Evolutionary conservation across 139 green algal species (phyloP), one percentile per base, ranked within the genome.

Genomic region (Astrephomene gubernaculifera): DNA sequence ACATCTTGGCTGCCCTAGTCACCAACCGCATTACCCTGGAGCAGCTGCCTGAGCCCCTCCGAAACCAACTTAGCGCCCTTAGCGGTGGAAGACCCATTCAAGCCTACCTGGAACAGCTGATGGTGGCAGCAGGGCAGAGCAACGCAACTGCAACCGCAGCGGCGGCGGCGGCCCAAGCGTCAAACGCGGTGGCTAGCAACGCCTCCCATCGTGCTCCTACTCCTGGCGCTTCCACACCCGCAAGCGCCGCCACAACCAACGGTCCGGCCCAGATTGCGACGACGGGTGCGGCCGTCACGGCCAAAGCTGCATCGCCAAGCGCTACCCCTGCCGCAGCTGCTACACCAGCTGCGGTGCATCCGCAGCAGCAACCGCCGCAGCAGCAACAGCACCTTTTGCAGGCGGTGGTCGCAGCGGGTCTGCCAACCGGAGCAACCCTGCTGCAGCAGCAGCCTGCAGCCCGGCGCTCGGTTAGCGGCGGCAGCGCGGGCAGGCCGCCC

Each of bases 21-120:
- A 49, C 44, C 25, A 65, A 71, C 22, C 82, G 60, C 41, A 60
- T 87, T 19, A 45, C 71, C n/a, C 19, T 87, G n/a, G 82, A 87
- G 9, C 82, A 87, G 71, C 17, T 87, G 0, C 82, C 82, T 1
- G 82, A 87, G 60, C 57, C 38, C 14, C 2, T 65, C 29, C 82
- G 82, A 0, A 64, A 39, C 7, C 82, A 87, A 39, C 70, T 87
- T 19, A 4, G 31, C 21, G 10, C 53, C 10, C 69, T 87, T 7
- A 80, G 35, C 39, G 57, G 57, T 70, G 71, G 82, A 2, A 44
- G 53, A 21, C 43, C 67, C 44, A 35, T 78, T 24, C 44, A 67
- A 14, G 41, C 79, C 19, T 67, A 69, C n/a, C 45, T 85, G 41
- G 64, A 75, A 19, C 79, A 85, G 45, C 33, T 85, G 35, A 43